Percentiles rank a stretch among this genome's conserved stretches.
These are phyloP conservation scores for Claviceps monticola DNA, from an alignment of 2,329 filamentous ascomycete species.

Conservation along the genomic window DNA sequence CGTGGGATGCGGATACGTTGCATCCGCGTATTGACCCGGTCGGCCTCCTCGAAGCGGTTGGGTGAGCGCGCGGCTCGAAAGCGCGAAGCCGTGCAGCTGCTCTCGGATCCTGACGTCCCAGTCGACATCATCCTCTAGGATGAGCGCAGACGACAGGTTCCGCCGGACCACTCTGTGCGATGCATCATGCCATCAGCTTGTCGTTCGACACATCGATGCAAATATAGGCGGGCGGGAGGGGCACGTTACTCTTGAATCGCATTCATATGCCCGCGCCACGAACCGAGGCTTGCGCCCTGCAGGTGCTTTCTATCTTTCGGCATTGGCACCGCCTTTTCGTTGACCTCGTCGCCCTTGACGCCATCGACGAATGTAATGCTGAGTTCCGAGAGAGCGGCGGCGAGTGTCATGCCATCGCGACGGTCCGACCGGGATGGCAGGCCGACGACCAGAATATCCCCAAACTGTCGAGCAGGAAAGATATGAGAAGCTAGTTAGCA, in stretches of 20 bases:
- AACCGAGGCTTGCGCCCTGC: slow-evolving; percentile 15
- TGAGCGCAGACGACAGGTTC: slow-evolving; percentile 31
- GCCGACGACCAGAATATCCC: slow-evolving; percentile 38
- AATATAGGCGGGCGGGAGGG: too few relatives aligned
- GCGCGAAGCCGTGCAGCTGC: slow-evolving; percentile 30
- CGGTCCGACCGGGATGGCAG: slow-evolving; percentile 36
- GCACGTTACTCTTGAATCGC: slow-evolving; percentile 17
- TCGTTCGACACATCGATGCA: too few relatives aligned
- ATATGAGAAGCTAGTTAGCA: too few relatives aligned
- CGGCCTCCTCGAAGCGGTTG: slow-evolving; percentile 14
- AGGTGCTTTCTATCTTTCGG: slow-evolving; percentile 18
- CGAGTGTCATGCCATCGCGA: slow-evolving; percentile 33
- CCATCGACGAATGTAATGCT: slow-evolving; percentile 33
- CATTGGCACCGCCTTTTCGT: slow-evolving; percentile 23
- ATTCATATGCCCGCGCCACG: slow-evolving; percentile 28
- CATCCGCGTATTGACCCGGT: slow-evolving; percentile 11
- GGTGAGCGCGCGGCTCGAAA: slow-evolving; percentile 20
- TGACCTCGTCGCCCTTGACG: slow-evolving; percentile 22
- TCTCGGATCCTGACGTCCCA: slow-evolving; percentile 39
- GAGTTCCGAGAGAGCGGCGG: slow-evolving; percentile 30
- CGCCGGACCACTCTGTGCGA: slow-evolving; percentile 26
- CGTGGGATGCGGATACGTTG: slow-evolving; percentile 10
- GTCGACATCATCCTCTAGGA: slow-evolving; percentile 43
- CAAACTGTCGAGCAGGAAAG: slow-evolving; percentile 24
- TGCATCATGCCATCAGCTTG: too few relatives aligned